phyloP scores from a whole-genome alignment of 2,329 filamentous ascomycete species.

The Venturia pyrina region DNA sequence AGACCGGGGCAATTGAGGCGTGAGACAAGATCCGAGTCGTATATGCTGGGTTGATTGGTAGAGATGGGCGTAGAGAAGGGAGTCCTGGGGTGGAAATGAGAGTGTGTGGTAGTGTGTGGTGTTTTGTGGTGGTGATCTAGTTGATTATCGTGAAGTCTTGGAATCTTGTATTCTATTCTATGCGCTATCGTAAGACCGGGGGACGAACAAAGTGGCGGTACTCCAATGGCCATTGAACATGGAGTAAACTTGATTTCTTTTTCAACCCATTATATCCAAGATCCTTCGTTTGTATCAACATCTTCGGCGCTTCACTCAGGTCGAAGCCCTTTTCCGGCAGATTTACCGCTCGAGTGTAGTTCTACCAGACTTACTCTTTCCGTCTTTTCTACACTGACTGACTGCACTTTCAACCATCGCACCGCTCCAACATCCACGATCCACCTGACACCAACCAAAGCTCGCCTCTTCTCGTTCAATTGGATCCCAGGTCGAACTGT shows the following conservation, averaged over 20 bases:
- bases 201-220: not conserved
- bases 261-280: not conserved
- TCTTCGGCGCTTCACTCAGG: too few species aligned
- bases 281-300: not conserved
- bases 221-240: not conserved
- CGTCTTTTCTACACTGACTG: too few species aligned
- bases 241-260: not conserved
- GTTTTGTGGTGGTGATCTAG: not conserved
- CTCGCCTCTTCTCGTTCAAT: not conserved
- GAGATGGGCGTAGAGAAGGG: not conserved
- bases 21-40: not conserved
- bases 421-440: too few species aligned
- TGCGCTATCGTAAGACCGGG: not conserved
- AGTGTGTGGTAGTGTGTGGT: not conserved
- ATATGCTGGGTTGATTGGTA: not conserved
- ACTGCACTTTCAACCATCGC: too few species aligned
- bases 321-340: too few species aligned
- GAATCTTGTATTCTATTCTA: too few species aligned
- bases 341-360: too few species aligned
- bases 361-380: too few species aligned
- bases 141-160: not conserved
- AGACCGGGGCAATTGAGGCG: not conserved
- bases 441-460: not conserved
- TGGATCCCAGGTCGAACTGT: not conserved
- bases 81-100: not conserved